These are phyloP conservation scores for Eutypella sp. DNA, from an alignment of 2,329 filamentous ascomycete genomes.

Conservation along the genomic window DNA sequence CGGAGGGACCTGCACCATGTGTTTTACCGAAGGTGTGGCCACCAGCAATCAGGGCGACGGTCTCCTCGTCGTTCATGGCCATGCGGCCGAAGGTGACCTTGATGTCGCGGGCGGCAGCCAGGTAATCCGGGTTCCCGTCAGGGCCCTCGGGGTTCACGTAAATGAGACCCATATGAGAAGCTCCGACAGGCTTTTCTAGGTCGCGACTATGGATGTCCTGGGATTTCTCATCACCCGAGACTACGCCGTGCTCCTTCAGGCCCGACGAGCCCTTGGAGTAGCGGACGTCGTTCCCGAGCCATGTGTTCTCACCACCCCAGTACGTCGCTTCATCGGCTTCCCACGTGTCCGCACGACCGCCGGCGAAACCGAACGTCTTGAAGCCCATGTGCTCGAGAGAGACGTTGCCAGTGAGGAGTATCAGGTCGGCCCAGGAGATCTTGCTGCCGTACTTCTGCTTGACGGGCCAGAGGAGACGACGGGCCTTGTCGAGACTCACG, in stretches of 20 bases:
- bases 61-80: slow-evolving; percentile 82
- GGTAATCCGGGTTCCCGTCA: slow-evolving; percentile 64
- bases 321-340: slow-evolving; percentile 72
- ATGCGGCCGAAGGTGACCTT: slow-evolving; percentile 71
- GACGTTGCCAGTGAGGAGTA: slow-evolving; percentile 69
- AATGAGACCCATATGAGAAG: slow-evolving; percentile 71
- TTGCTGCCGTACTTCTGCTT: slow-evolving; percentile 83
- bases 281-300: slow-evolving; percentile 69
- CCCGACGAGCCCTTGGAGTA: slow-evolving; percentile 52
- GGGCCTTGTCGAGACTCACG: slow-evolving; percentile 72
- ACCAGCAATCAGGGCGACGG: slow-evolving; percentile 71
- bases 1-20: slow-evolving; percentile 63
- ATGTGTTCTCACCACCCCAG: slow-evolving; percentile 72
- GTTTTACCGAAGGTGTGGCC: slow-evolving; percentile 79
- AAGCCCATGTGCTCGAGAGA: slow-evolving; percentile 73
- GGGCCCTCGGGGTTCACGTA: slow-evolving; percentile 80
- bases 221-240: slow-evolving; percentile 27
- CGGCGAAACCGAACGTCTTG: slow-evolving; percentile 68
- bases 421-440: slow-evolving; percentile 74
- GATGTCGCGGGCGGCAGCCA: slow-evolving; percentile 66
- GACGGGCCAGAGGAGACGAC: slow-evolving; percentile 73
- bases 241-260: slow-evolving; percentile 27
- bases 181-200: slow-evolving; percentile 62
- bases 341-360: slow-evolving; percentile 67
- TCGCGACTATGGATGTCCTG: slow-evolving; percentile 53